Base-by-base conservation (phyloP, 768 basidiomycete species). In the Tephrocybe sp. region DNA sequence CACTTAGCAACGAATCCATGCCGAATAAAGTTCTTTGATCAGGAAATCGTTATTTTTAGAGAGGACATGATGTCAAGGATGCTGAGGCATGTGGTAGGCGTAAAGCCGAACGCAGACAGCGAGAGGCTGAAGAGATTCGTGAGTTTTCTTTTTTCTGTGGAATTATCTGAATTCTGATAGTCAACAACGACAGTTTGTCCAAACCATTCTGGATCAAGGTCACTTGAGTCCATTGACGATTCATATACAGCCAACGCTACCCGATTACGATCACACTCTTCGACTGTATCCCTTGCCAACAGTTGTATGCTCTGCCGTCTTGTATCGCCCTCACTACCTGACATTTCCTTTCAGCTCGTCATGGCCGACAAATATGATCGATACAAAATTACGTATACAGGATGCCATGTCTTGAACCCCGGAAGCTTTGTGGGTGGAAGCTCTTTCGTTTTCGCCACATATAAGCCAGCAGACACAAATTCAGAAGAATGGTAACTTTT, bases 361-460 rank as follows among this genome's bases (percentile, higher is more conserved):
- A 80, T 99, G 11, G 97, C 97, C 1, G 97, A 99, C 71, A 94
- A 88, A 68, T 97, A 98, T 63, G 95, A 97, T 65, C 83, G 89
- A 41, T 99, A 92, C 66, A 92, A 97, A 61, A 76, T 97, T 56
- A 98, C 95, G 1, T 99, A 99, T 66, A 94, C 95, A 52, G 93
- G 93, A 10, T 98, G 97, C 61, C 97, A 98, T 68, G 97, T 98
- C 22, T 94, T 98, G 77, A 99, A 99, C 65, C 97, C 97, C 0
- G 95, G 97, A 16, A 85, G 87, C 44, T 98, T 98, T 64, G 75
- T 93, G 7, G 26, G 26, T 12, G 84, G 90, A 4, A 87, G 82
- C 43, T 79, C 86, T 5, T 88, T 92, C 58, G 78, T 82, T 5
- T 98, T 98, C 74, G 92, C 89, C 10, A 89, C 92, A 2, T 99